phyloP scores from a whole-genome alignment of 495 filamentous ascomycete species.

The Aspergillus baeticus region DNA sequence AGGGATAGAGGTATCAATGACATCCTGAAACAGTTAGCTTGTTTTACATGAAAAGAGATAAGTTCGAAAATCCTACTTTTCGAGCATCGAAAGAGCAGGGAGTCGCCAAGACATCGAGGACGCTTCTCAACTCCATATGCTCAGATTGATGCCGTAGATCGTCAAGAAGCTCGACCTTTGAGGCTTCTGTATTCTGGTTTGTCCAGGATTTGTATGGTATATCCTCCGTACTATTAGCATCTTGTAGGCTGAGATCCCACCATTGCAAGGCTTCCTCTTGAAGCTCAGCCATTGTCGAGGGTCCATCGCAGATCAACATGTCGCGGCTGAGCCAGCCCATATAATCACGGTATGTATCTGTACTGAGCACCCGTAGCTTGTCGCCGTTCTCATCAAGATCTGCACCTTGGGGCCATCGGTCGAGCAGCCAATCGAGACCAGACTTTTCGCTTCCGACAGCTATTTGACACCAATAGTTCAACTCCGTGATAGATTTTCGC shows the following conservation, averaged over 20 bases:
- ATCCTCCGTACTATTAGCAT: slow-evolving; percentile 29
- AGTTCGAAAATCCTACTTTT: slow-evolving; percentile 29
- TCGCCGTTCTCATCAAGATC: slow-evolving; percentile 67
- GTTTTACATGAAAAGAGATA: neutral
- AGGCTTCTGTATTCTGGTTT: neutral
- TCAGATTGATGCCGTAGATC: slow-evolving; percentile 26
- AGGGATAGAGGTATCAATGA: slow-evolving; percentile 62
- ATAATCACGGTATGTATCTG: slow-evolving; percentile 70
- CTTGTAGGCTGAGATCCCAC: slow-evolving; percentile 42
- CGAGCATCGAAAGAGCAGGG: slow-evolving; percentile 27
- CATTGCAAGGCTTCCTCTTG: slow-evolving; percentile 34
- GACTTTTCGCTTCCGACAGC: slow-evolving; percentile 85
- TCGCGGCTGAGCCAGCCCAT: slow-evolving; percentile 78
- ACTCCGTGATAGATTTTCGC: slow-evolving; percentile 76
- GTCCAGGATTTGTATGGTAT: neutral
- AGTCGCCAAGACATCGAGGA: slow-evolving; percentile 36
- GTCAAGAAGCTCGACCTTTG: slow-evolving; percentile 30
- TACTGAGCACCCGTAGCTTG: slow-evolving; percentile 75
- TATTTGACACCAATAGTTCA: slow-evolving; percentile 97
- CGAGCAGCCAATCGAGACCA: slow-evolving; percentile 85
- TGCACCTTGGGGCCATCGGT: slow-evolving; percentile 65
- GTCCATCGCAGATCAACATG: slow-evolving; percentile 23
- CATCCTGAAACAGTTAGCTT: slow-evolving; percentile 39
- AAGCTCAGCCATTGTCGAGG: slow-evolving; percentile 30
- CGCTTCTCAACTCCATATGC: slow-evolving; percentile 36